Evolutionary conservation across 2,329 filamentous ascomycete genomes (phyloP), one percentile per base, ranked within the genome.

Genomic region (Dactylellina parvicollis): DNA sequence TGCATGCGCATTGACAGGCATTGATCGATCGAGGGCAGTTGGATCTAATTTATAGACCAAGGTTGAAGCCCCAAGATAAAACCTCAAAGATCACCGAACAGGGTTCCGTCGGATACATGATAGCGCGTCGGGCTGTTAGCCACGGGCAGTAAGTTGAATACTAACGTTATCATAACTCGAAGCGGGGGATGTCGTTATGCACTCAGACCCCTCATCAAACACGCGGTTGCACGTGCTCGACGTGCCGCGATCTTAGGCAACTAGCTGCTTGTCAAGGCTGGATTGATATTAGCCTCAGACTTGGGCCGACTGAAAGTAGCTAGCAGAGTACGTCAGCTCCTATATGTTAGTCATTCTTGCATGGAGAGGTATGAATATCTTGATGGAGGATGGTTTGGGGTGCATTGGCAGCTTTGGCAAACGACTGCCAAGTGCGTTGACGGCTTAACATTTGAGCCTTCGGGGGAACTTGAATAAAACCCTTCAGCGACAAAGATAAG

Each of bases 181-280:
- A n/a, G n/a, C n/a, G n/a, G n/a, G n/a, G n/a, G n/a, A 56, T 56
- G 34, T 56, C 52, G 52, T 56, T 56, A 56, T 56, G 52, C 22
- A 40, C 12, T 40, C 34, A 8, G 34, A 12, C 50, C 52, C 32
- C 14, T 10, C 40, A 36, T 34, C 40, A 7, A 8, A n/a, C 20
- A 47, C 55, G 26, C 22, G 55, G 38, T 20, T 12, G 50, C 32
- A 42, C 55, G 46, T 59, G 40, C 24, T 12, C 54, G 26, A 42
- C 9, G 30, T 32, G 28, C 36, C 16, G 8, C 32, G 4, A 7
- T 56, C 18, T 56, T 34, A 34, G 30, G 28, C 7, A 30, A 22
- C 30, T 8, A 54, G 30, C 12, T 32, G 30, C 5, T 32, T 32
- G 5, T 12, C 30, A 32, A 42, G 30, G n/a, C 34, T 30, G 40